Percentiles rank a stretch among this genome's conserved stretches.
These are phyloP conservation scores for Wickerhamiella kazuoi DNA, from an alignment of 805 yeast genomes.

Conservation along the genomic window DNA sequence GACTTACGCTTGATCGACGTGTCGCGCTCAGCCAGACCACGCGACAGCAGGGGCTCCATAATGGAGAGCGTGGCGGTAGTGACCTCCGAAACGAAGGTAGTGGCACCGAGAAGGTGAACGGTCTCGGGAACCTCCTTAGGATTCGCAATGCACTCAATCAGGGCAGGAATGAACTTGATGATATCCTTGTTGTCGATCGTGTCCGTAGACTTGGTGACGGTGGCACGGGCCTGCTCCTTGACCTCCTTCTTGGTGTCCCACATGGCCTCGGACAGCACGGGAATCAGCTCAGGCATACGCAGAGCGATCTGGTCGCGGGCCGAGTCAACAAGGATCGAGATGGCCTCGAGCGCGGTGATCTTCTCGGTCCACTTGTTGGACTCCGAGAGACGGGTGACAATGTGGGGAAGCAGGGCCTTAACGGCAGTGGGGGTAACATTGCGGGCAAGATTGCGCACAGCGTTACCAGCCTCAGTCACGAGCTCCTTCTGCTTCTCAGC, in stretches of 20 bases:
- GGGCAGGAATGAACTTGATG: conserved; percentile 95
- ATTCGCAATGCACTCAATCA: conserved; percentile 90
- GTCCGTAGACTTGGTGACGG: conserved; percentile 92
- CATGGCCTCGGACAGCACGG: conserved; percentile 97
- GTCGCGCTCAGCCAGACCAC: conserved; percentile 99
- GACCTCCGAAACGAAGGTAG: conserved; percentile 98
- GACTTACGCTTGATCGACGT: conserved; percentile 99
- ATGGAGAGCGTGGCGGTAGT: conserved; percentile 98
- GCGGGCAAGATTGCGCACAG: conserved; percentile 59
- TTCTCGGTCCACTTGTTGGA: conserved; percentile 94
- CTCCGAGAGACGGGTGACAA: conserved; percentile 46
- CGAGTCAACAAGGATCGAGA: conserved; percentile 74
- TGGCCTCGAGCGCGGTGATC: conserved; percentile 71
- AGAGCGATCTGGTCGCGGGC: conserved; percentile 93
- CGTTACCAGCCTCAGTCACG: conserved; percentile 54
- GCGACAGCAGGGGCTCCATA: conserved; percentile 95
- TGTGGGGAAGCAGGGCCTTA: conserved; percentile 73
- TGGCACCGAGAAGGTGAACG: conserved; percentile 97
- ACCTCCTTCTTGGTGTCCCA: conserved; percentile 99
- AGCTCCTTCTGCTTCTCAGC: conserved; percentile 81
- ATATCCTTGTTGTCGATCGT: conserved; percentile 99
- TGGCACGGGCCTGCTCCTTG: conserved; percentile 86
- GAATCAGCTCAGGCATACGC: conserved; percentile 99
- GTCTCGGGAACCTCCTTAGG: conserved; percentile 98
- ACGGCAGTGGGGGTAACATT: conserved; percentile 86